Percentiles rank a stretch among this genome's conserved stretches.
phyloP scores from a whole-genome alignment of 345 rosid genomes.

The Eucalyptus curtisii region DNA sequence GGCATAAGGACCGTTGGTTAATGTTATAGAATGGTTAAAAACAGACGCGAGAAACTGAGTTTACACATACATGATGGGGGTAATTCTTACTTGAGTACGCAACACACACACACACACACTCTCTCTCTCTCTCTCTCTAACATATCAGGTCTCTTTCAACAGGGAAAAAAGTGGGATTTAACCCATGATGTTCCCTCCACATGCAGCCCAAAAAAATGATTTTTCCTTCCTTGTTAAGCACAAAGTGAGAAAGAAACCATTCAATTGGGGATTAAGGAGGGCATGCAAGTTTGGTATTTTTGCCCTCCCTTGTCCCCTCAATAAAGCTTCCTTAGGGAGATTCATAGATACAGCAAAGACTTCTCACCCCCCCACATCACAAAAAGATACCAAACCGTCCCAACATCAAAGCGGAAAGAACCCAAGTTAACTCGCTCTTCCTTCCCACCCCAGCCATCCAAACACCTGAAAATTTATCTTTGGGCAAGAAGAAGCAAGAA shows the following conservation, averaged over 20 bases:
- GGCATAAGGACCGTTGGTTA: not conserved
- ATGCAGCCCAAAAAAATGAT: not conserved
- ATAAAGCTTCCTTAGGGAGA: not conserved
- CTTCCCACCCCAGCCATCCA: not conserved
- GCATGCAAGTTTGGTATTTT: conserved; percentile 25
- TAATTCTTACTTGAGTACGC: not conserved
- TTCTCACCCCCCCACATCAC: not conserved
- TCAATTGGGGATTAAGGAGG: not conserved
- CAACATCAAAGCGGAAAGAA: conserved; percentile 18
- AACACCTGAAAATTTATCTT: not conserved
- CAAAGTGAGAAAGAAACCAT: not conserved
- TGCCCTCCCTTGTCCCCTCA: not conserved
- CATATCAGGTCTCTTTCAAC: not conserved
- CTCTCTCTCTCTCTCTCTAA: not conserved
- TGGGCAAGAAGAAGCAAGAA: not conserved
- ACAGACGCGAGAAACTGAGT: not conserved
- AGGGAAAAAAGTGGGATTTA: not conserved
- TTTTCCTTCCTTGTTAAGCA: not conserved
- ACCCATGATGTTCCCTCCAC: not conserved
- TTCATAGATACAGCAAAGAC: not conserved
- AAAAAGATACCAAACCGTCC: conserved; percentile 75
- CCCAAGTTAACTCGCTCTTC: not conserved
- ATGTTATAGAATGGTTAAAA: not conserved
- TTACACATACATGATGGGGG: not conserved
- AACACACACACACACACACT: too few relatives aligned